A percentile compares a stretch with the other conserved stretches of the same genome.
phyloP scores from a whole-genome alignment of 2,329 filamentous ascomycete genomes.

The Xylaria sp. region DNA sequence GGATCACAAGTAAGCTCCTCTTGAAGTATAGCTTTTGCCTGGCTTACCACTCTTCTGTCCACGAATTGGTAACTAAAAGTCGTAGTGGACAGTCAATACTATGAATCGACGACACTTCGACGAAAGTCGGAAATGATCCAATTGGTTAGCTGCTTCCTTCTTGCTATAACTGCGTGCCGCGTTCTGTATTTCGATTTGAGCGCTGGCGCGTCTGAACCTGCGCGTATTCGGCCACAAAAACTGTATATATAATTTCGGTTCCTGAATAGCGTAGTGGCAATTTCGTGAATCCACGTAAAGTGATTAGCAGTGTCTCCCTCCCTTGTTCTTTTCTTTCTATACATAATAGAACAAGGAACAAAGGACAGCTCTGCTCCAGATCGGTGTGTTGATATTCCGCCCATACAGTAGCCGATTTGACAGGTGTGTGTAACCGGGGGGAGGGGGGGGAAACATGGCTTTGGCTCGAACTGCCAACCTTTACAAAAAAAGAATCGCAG shows the following conservation, averaged over 20 bases:
- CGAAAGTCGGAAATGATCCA: background rate
- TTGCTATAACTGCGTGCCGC: background rate
- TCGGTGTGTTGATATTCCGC: too few relatives aligned
- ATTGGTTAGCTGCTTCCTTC: background rate
- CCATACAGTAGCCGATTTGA: background rate
- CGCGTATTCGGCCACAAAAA: background rate
- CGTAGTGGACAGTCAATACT: background rate
- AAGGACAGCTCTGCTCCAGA: background rate
- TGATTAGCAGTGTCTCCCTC: background rate
- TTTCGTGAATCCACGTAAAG: background rate
- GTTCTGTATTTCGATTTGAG: background rate
- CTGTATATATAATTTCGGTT: background rate
- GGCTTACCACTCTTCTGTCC: background rate
- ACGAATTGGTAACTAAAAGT: background rate
- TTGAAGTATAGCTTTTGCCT: background rate
- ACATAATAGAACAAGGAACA: too few relatives aligned
- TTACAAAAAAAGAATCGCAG: too few relatives aligned
- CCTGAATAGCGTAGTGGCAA: background rate
- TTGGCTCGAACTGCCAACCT: too few relatives aligned
- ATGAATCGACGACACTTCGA: background rate
- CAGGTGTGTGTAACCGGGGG: background rate
- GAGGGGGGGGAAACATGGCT: too few relatives aligned
- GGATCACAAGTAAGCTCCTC: background rate
- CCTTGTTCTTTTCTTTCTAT: background rate
- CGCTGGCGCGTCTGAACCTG: background rate